These are phyloP conservation scores for Monosporascus sp. DNA, from an alignment of 2,329 filamentous ascomycete genomes.

Conservation along the genomic window DNA sequence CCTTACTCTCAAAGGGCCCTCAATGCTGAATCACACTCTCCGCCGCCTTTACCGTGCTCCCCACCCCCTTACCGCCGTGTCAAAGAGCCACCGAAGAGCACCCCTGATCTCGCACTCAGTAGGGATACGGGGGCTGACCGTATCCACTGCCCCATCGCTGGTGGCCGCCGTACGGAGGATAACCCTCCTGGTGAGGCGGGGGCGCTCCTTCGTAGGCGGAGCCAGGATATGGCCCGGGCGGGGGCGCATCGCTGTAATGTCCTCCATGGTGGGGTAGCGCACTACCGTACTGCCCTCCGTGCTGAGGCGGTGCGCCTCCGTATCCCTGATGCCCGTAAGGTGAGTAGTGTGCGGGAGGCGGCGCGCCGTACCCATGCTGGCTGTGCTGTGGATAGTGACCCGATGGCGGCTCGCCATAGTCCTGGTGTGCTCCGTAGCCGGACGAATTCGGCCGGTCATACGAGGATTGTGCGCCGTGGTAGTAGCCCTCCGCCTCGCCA, in stretches of 20 bases:
- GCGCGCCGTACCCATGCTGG: conserved; percentile 11
- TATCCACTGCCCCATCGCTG: conserved; percentile 2
- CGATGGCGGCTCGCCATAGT: conserved; percentile 8
- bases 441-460: background rate
- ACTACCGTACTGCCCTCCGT: conserved; percentile 20
- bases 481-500: conserved; percentile 13
- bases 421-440: conserved; percentile 5
- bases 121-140: conserved; percentile 1
- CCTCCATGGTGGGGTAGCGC: conserved; percentile 3
- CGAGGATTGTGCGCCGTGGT: background rate
- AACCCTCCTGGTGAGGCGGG: conserved; percentile 1
- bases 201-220: background rate
- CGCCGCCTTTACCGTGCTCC: too few species aligned
- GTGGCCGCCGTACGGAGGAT: conserved; percentile 2
- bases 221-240: background rate
- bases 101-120: too few species aligned
- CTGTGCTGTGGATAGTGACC: background rate
- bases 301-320: conserved; percentile 18
- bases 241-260: background rate
- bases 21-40: too few species aligned
- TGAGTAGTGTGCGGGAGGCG: background rate
- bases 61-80: too few species aligned
- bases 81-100: too few species aligned
- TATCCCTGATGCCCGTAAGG: background rate
- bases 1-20: too few species aligned